Conservation (phyloP, 2,329 filamentous ascomycete genomes). For the Paecilomyces variotii region DNA sequence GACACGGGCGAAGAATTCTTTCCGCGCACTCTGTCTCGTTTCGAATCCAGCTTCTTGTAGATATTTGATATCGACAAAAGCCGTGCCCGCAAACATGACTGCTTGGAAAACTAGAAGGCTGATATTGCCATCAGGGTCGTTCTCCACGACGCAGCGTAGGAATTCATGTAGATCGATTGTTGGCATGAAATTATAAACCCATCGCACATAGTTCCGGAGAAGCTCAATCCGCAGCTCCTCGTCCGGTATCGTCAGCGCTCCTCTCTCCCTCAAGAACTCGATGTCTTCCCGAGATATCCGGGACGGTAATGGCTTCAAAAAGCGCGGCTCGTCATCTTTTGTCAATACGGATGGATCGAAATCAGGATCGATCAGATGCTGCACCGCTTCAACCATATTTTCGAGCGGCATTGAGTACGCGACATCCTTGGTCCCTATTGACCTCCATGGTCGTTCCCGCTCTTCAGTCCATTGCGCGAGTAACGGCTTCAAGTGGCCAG, state of each 20-base stretch:
- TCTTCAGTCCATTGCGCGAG: neutral
- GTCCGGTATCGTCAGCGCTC: conserved; percentile 65
- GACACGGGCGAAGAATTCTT: conserved; percentile 74
- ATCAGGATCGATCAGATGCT: conserved; percentile 30
- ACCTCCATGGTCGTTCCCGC: conserved; percentile 14
- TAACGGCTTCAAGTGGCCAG: neutral
- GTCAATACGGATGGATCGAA: conserved; percentile 28
- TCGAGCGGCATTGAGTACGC: conserved; percentile 23
- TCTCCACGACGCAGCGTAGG: conserved; percentile 46
- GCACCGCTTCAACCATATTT: conserved; percentile 31
- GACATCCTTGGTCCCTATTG: conserved; percentile 21
- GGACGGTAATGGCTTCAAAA: conserved; percentile 67
- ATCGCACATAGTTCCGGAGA: conserved; percentile 71
- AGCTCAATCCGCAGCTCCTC: conserved; percentile 64
- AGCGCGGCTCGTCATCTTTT: conserved; percentile 42
- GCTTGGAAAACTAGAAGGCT: conserved; percentile 83
- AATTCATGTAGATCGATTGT: conserved; percentile 59
- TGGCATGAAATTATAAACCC: conserved; percentile 86
- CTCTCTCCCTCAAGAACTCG: conserved; percentile 69
- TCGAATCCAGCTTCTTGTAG: conserved; percentile 66
- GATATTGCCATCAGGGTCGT: conserved; percentile 60
- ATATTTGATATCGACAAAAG: conserved; percentile 69
- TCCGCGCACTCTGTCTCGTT: conserved; percentile 68
- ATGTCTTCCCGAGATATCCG: conserved; percentile 71
- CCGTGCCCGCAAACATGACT: conserved; percentile 84